Evolutionary conservation across 2,329 filamentous ascomycete species (phyloP).

Genomic region (Exophiala sp.): DNA sequence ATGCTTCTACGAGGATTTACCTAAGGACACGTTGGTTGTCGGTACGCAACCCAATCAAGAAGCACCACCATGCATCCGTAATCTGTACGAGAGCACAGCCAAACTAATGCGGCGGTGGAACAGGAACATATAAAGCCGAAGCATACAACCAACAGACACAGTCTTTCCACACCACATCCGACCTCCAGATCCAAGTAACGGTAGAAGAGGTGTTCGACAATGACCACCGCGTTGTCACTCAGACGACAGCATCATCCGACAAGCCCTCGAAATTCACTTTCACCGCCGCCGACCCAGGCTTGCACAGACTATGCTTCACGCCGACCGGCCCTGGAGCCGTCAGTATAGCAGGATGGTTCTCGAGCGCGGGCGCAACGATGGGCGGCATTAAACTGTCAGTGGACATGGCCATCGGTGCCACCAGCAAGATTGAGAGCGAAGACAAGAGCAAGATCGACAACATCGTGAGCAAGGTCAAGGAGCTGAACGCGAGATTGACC

Average conservation of each 20-base stretch:
- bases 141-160: constrained; percentile 71
- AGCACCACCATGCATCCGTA: neutral
- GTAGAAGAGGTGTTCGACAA: constrained; percentile 97
- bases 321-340: constrained; percentile 69
- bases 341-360: constrained; percentile 68
- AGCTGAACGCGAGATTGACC: constrained; percentile 79
- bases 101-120: neutral
- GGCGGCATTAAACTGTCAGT: constrained; percentile 79
- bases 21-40: constrained; percentile 94
- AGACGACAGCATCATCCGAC: constrained; percentile 67
- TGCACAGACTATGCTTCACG: constrained; percentile 93
- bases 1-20: constrained; percentile 97
- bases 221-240: constrained; percentile 81
- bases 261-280: constrained; percentile 87
- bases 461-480: constrained; percentile 81
- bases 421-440: constrained; percentile 84
- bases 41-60: constrained; percentile 51
- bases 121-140: constrained; percentile 80
- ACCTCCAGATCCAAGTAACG: constrained; percentile 80
- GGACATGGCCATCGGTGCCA: constrained; percentile 92
- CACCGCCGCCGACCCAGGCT: constrained; percentile 87
- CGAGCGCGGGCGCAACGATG: constrained; percentile 61
- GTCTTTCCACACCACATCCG: constrained; percentile 68
- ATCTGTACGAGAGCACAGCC: neutral
- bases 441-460: constrained; percentile 93